Evolutionary conservation across 148 eudicot genomes (phyloP).

Genomic region (Rhododendron vialii): DNA sequence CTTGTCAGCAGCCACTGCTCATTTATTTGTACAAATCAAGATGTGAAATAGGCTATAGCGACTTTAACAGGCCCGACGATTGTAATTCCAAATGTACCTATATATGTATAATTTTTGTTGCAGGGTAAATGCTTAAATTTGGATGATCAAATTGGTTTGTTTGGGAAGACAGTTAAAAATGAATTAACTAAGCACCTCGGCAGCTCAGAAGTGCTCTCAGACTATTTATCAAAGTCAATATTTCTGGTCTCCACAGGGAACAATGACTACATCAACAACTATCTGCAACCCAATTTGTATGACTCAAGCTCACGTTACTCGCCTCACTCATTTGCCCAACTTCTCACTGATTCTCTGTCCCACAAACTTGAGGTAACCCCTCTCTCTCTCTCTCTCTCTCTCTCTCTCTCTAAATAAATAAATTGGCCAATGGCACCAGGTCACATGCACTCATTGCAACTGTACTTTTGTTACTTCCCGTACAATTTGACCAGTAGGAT

Average conservation of each 20-base stretch:
- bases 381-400: constrained; percentile 8
- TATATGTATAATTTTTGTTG: not conserved
- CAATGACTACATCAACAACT: constrained; percentile 9
- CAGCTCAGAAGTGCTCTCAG: constrained; percentile 9
- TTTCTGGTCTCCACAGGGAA: not conserved
- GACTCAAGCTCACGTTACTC: constrained; percentile 17
- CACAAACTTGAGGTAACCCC: constrained; percentile 11
- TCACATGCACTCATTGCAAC: too few relatives aligned
- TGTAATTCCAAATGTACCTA: not conserved
- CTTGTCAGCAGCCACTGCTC: too few relatives aligned
- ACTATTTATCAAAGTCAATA: constrained; percentile 3
- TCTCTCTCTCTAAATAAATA: too few relatives aligned
- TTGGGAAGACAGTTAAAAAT: constrained; percentile 33
- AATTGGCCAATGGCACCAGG: too few relatives aligned
- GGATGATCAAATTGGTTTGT: constrained; percentile 40
- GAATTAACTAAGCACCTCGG: constrained; percentile 16
- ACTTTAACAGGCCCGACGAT: too few relatives aligned
- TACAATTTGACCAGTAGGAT: too few relatives aligned
- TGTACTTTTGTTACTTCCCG: too few relatives aligned
- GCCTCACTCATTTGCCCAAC: constrained; percentile 1
- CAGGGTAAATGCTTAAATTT: constrained; percentile 65
- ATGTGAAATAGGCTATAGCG: not conserved
- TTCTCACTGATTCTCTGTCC: not conserved
- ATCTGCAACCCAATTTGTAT: constrained; percentile 19
- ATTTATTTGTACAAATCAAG: too few relatives aligned